These are phyloP conservation scores for Pseudocercospora pini-densiflorae DNA, from an alignment of 2,329 filamentous ascomycete genomes.

Conservation along the genomic window DNA sequence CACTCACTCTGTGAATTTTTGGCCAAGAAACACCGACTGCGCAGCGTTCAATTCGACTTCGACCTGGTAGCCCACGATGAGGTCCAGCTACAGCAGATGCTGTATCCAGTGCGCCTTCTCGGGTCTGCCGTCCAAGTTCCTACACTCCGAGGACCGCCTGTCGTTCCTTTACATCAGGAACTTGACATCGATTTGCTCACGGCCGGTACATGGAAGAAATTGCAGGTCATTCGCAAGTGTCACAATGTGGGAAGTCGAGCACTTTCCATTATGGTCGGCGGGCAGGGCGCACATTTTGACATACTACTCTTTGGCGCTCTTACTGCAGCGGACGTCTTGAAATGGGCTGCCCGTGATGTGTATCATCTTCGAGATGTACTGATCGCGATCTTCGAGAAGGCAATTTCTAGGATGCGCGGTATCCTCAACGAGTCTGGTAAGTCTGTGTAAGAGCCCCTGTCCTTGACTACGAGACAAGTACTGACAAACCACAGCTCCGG, in stretches of 20 bases:
- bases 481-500: not conserved
- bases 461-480: not conserved
- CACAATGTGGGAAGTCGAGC: not conserved
- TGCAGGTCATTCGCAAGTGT: not conserved
- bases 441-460: not conserved
- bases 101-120: not conserved
- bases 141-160: not conserved
- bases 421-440: not conserved
- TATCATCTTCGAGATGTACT: not conserved
- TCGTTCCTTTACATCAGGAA: not conserved
- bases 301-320: not conserved
- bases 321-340: not conserved
- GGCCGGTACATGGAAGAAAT: not conserved
- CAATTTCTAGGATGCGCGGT: not conserved
- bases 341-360: not conserved
- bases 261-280: not conserved
- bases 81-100: not conserved
- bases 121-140: not conserved
- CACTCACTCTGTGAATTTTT: constrained; percentile 4
- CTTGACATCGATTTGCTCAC: not conserved
- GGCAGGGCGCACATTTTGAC: not conserved
- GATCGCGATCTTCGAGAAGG: not conserved
- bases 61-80: not conserved
- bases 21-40: not conserved
- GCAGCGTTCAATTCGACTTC: constrained; percentile 6